Evolutionary conservation across 192 early-diverging fungal species (phyloP).

Genomic region (Coemansia brasiliensis): DNA sequence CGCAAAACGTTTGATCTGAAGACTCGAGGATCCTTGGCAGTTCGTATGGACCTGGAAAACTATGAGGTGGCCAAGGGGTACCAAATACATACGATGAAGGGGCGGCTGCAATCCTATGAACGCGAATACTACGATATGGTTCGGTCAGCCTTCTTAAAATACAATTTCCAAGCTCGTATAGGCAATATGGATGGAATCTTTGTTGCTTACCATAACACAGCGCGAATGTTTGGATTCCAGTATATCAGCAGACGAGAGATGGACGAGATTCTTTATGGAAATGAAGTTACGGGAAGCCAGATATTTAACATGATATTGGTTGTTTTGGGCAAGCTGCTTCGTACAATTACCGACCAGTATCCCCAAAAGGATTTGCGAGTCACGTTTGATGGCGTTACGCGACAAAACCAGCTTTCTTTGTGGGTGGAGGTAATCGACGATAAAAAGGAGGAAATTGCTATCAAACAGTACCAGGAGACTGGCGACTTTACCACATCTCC

Average conservation of each 20-base stretch:
- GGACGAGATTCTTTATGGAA: conserved; percentile 78
- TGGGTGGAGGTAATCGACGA: conserved; percentile 60
- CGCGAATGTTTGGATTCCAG: conserved; percentile 91
- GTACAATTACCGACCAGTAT: conserved; percentile 60
- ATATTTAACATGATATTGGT: conserved; percentile 66
- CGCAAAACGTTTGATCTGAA: conserved; percentile 89
- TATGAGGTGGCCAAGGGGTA: conserved; percentile 71
- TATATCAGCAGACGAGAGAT: conserved; percentile 83
- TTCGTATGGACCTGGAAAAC: conserved; percentile 79
- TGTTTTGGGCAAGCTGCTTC: conserved; percentile 65
- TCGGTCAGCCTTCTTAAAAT: conserved; percentile 85
- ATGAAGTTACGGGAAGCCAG: conserved; percentile 63
- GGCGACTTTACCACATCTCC: conserved; percentile 11
- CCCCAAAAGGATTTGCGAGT: conserved; percentile 60
- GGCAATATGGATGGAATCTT: conserved; percentile 96
- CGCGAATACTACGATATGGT: conserved; percentile 94
- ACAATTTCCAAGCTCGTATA: conserved; percentile 87
- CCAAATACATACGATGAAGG: conserved; percentile 63
- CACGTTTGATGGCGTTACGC: conserved; percentile 52
- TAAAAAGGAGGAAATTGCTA: conserved; percentile 24
- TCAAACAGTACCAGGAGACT: conserved; percentile 35
- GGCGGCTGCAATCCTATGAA: conserved; percentile 80
- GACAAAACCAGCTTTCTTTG: conserved; percentile 29
- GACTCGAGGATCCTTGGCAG: conserved; percentile 77
- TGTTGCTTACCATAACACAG: conserved; percentile 90